phyloP scores from a whole-genome alignment of 2,329 filamentous ascomycete species.

The Emergomyces pasteurianus region DNA sequence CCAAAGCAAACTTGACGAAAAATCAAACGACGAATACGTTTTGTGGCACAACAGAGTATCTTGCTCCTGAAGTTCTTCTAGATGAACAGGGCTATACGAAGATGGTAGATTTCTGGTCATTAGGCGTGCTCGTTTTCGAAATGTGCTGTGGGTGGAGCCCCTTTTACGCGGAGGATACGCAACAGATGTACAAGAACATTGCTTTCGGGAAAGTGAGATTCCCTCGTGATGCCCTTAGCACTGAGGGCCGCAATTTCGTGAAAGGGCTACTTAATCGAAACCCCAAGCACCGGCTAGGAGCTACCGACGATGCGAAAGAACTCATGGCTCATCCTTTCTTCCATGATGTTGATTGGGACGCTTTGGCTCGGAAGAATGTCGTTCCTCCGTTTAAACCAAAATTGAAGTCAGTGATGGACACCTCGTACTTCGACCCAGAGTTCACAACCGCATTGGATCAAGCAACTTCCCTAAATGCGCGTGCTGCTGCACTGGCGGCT shows the following conservation, averaged over 20 bases:
- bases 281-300: conserved; percentile 86
- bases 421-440: conserved; percentile 96
- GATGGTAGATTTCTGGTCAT: conserved; percentile 99
- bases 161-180: conserved; percentile 96
- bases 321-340: conserved; percentile 94
- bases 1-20: conserved; percentile 92
- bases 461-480: conserved; percentile 78
- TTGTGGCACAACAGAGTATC: conserved; percentile 94
- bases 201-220: conserved; percentile 97
- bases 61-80: conserved; percentile 86
- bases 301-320: conserved; percentile 82
- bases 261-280: conserved; percentile 96
- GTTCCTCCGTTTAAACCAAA: conserved; percentile 97
- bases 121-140: conserved; percentile 94
- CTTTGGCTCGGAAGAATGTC: conserved; percentile 77
- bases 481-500: conserved; percentile 72
- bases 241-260: conserved; percentile 93
- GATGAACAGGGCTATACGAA: conserved; percentile 98
- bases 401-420: conserved; percentile 88
- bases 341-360: conserved; percentile 82
- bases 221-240: conserved; percentile 83
- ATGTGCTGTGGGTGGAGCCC: conserved; percentile 99
- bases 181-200: conserved; percentile 99
- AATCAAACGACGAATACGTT: conserved; percentile 98
- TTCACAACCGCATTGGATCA: conserved; percentile 91